Percentiles rank a stretch among this genome's conserved stretches.
phyloP scores from a whole-genome alignment of 352 stramenopile genomes.

The Phytophthora aleatoria region DNA sequence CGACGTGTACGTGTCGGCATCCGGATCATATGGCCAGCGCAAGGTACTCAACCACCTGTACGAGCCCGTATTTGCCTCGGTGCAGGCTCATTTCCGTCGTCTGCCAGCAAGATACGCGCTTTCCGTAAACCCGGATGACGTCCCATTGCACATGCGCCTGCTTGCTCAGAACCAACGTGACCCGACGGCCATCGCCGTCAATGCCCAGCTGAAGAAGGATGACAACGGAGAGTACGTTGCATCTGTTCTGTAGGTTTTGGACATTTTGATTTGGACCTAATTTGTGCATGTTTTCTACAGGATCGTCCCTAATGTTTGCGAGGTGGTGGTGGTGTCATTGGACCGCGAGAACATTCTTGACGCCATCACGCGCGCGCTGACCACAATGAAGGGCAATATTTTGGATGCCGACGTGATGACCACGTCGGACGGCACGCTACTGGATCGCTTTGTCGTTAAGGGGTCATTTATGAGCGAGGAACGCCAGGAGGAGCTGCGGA shows the following conservation, averaged over 20 bases:
- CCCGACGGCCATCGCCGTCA: slow-evolving; percentile 82
- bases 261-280: neutral
- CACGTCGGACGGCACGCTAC: slow-evolving; percentile 72
- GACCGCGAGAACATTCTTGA: slow-evolving; percentile 84
- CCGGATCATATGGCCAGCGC: slow-evolving; percentile 63
- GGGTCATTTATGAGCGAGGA: slow-evolving; percentile 85
- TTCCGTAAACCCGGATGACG: slow-evolving; percentile 85
- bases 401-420: slow-evolving; percentile 89
- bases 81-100: slow-evolving; percentile 82
- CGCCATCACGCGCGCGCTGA: slow-evolving; percentile 79
- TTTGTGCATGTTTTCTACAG: slow-evolving; percentile 32
- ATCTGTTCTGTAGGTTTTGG: neutral
- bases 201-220: slow-evolving; percentile 85
- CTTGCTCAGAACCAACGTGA: slow-evolving; percentile 82
- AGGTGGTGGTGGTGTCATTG: slow-evolving; percentile 81
- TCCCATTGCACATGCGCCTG: slow-evolving; percentile 88
- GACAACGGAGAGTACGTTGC: slow-evolving; percentile 82
- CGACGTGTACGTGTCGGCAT: slow-evolving; percentile 82
- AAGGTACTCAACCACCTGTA: slow-evolving; percentile 89
- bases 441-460: slow-evolving; percentile 86
- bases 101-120: slow-evolving; percentile 84
- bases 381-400: slow-evolving; percentile 87
- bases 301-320: slow-evolving; percentile 77
- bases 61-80: slow-evolving; percentile 82
- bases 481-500: slow-evolving; percentile 70